phyloP scores from a whole-genome alignment of 306 rosid species.

The Quillaja saponaria region DNA sequence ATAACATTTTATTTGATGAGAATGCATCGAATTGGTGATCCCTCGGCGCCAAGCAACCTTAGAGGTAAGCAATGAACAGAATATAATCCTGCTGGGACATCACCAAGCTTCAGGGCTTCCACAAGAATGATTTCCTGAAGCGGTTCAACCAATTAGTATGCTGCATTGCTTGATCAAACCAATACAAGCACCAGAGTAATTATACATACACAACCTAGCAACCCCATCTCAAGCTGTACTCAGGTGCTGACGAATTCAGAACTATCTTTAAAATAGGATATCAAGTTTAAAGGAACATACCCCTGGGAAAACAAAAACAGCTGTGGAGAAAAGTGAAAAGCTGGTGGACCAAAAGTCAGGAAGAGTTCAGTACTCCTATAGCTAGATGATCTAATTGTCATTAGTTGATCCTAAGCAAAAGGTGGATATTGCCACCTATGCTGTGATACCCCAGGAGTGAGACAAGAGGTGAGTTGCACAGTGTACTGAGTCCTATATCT shows the following conservation, averaged over 20 bases:
- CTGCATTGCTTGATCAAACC: constrained; percentile 9
- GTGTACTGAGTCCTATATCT: too few species aligned
- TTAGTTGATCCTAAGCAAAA: too few species aligned
- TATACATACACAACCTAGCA: constrained; percentile 18
- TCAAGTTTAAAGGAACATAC: too few species aligned
- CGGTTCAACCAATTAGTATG: constrained; percentile 25
- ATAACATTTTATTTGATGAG: constrained; percentile 50
- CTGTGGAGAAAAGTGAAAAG: too few species aligned
- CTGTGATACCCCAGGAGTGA: too few species aligned
- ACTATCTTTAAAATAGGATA: background rate
- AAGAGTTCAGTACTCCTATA: too few species aligned
- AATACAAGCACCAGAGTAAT: constrained; percentile 17
- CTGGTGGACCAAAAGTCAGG: too few species aligned
- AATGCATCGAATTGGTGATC: constrained; percentile 91
- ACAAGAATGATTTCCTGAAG: constrained; percentile 84
- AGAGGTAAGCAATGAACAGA: constrained; percentile 79
- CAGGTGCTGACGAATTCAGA: background rate
- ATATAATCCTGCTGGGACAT: constrained; percentile 66
- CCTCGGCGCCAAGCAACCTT: constrained; percentile 88
- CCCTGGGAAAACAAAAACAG: too few species aligned
- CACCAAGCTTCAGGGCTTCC: constrained; percentile 82
- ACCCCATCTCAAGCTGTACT: constrained; percentile 11
- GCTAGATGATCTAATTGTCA: too few species aligned
- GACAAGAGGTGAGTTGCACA: too few species aligned
- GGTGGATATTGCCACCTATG: too few species aligned